These are phyloP conservation scores for Fagopyrum homotropicum DNA, from an alignment of 148 eudicot genomes.

Conservation along the genomic window DNA sequence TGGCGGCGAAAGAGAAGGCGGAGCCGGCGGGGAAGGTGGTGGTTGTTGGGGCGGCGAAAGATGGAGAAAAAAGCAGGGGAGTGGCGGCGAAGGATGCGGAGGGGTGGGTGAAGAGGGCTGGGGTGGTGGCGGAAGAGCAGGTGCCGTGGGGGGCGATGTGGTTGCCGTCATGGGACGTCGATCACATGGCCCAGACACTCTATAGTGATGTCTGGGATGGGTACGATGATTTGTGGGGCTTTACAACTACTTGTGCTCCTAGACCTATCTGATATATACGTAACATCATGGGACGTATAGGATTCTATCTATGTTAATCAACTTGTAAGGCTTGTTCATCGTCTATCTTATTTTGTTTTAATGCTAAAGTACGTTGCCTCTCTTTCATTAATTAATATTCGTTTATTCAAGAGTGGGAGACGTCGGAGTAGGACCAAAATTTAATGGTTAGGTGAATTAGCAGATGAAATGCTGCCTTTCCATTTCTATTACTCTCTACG, in stretches of 20 bases:
- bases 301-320: background rate
- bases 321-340: no score
- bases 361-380: background rate
- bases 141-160: conserved; percentile 2
- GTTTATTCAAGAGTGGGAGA: no score
- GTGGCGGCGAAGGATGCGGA: background rate
- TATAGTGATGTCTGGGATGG: conserved; percentile 5
- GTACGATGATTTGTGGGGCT: conserved; percentile 1
- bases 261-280: no score
- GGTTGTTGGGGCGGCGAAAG: background rate
- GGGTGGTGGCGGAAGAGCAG: background rate
- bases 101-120: background rate
- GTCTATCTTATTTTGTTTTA: background rate
- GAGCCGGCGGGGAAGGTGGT: background rate
- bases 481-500: no score
- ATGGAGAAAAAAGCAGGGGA: background rate
- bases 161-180: conserved; percentile 9
- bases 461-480: no score
- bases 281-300: no score
- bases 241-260: background rate
- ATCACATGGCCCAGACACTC: background rate
- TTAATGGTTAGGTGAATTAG: no score
- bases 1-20: background rate
- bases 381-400: no score
- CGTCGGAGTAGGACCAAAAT: no score